phyloP scores from a whole-genome alignment of 2,329 filamentous ascomycete species.

The Aspergillus pseudoglaucus region DNA sequence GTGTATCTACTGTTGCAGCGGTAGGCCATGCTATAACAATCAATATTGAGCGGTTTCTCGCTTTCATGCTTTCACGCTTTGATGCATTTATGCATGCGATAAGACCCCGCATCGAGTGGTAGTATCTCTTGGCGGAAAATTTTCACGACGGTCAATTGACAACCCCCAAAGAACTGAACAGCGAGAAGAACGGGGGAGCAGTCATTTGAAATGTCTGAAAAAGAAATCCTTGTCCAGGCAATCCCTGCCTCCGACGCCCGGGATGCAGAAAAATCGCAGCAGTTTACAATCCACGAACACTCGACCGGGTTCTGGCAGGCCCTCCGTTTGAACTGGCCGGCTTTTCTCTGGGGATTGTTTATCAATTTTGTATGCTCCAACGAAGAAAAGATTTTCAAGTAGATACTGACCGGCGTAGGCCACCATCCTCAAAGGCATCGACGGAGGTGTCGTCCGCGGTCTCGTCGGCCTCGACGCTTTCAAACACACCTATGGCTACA shows the following conservation, averaged over 20 bases:
- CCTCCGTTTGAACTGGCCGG: slow-evolving; percentile 18
- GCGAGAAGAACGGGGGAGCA: too few species aligned
- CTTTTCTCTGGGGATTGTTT: slow-evolving; percentile 19
- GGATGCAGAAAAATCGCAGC: slow-evolving; percentile 15
- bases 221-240: slow-evolving; percentile 10
- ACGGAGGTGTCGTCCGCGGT: slow-evolving; percentile 19
- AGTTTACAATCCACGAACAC: slow-evolving; percentile 20
- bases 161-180: background rate
- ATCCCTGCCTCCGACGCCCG: slow-evolving; percentile 8
- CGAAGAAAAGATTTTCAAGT: background rate
- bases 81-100: background rate
- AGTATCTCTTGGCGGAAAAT: background rate
- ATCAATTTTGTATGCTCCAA: slow-evolving; percentile 17
- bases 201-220: background rate
- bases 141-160: background rate
- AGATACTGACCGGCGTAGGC: slow-evolving; percentile 6
- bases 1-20: background rate
- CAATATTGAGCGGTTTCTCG: too few species aligned
- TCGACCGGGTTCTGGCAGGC: slow-evolving; percentile 18
- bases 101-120: background rate
- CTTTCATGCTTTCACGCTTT: background rate
- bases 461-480: slow-evolving; percentile 22
- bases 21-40: background rate
- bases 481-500: slow-evolving; percentile 22
- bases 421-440: slow-evolving; percentile 17